These are phyloP conservation scores for Ustilago lituana DNA, from an alignment of 1,284 basidiomycete species.

Conservation along the genomic window DNA sequence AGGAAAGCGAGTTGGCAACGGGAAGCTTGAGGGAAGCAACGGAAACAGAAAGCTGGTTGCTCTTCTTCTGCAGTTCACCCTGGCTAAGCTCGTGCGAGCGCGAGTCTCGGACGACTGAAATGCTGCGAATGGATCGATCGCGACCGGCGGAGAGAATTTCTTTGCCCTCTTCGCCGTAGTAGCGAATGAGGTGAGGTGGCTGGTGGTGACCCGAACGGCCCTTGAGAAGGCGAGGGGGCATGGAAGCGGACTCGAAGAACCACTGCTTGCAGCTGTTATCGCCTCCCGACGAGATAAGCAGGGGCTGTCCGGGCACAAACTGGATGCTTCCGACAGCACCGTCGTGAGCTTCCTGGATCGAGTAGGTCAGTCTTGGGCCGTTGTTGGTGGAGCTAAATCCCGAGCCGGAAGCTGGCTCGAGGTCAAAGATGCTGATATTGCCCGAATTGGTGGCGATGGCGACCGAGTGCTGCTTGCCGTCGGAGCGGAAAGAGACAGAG, in stretches of 20 bases:
- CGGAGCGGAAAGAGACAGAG: slow-evolving; percentile 86
- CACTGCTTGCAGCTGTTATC: slow-evolving; percentile 76
- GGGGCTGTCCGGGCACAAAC: slow-evolving; percentile 58
- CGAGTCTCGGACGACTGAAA: slow-evolving; percentile 78
- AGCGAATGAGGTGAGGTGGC: slow-evolving; percentile 90
- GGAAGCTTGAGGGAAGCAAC: slow-evolving; percentile 73
- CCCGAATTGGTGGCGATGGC: slow-evolving; percentile 62
- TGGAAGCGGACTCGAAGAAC: slow-evolving; percentile 82
- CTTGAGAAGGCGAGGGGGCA: slow-evolving; percentile 81
- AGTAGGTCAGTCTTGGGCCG: slow-evolving; percentile 59
- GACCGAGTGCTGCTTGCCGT: slow-evolving; percentile 70
- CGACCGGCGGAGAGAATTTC: slow-evolving; percentile 74
- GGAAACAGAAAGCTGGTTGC: slow-evolving; percentile 80
- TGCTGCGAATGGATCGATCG: slow-evolving; percentile 87
- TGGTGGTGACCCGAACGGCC: slow-evolving; percentile 89
- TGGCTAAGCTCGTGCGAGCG: slow-evolving; percentile 85
- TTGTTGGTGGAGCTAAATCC: slow-evolving; percentile 19
- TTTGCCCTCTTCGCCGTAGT: slow-evolving; percentile 96
- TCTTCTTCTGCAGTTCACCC: slow-evolving; percentile 81
- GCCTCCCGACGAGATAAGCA: slow-evolving; percentile 56
- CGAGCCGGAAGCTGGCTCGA: slow-evolving; percentile 44
- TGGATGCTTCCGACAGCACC: slow-evolving; percentile 56
- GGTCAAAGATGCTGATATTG: slow-evolving; percentile 62
- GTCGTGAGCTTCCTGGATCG: slow-evolving; percentile 63
- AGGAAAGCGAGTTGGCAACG: slow-evolving; percentile 79